These are phyloP conservation scores for Phanerochaete sordida DNA, from an alignment of 768 basidiomycete genomes.

Conservation along the genomic window DNA sequence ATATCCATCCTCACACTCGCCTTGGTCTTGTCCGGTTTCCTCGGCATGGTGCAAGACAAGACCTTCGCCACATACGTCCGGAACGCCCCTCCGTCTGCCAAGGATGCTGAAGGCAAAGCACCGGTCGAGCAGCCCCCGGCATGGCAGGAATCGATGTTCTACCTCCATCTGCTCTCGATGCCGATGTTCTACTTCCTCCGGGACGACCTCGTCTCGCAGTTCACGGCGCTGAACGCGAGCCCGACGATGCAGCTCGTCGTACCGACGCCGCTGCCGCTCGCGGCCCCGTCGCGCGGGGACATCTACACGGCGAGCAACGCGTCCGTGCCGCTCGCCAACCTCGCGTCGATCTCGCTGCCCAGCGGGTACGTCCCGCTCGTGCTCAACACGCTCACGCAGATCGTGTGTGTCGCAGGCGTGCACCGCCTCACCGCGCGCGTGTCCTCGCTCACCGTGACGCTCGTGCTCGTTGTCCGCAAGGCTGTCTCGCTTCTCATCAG, in stretches of 20 bases:
- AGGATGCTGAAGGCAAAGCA: not conserved
- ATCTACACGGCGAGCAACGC: constrained; percentile 28
- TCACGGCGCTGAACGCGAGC: constrained; percentile 38
- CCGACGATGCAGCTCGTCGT: constrained; percentile 25
- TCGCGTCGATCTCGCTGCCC: constrained; percentile 42
- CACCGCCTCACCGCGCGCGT: constrained; percentile 80
- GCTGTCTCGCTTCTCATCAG: constrained; percentile 75
- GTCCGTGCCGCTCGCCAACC: constrained; percentile 10
- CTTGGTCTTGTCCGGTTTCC: constrained; percentile 73
- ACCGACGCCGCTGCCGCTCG: not conserved
- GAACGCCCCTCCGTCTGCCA: not conserved
- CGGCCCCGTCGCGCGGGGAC: constrained; percentile 8
- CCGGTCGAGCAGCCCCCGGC: constrained; percentile 17
- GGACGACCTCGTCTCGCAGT: constrained; percentile 46
- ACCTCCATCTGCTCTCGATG: constrained; percentile 76
- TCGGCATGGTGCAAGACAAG: constrained; percentile 84
- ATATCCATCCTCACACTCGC: constrained; percentile 73
- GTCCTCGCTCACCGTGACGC: constrained; percentile 71
- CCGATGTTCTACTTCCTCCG: constrained; percentile 71
- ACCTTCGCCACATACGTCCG: constrained; percentile 42
- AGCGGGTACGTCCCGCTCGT: constrained; percentile 55
- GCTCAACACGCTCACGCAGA: constrained; percentile 79
- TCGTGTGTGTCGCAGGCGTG: constrained; percentile 84
- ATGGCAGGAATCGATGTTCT: constrained; percentile 94
- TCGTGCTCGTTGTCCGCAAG: constrained; percentile 79